Base-by-base conservation (phyloP, 2,329 filamentous ascomycete genomes). In the Talaromyces rugulosus region DNA sequence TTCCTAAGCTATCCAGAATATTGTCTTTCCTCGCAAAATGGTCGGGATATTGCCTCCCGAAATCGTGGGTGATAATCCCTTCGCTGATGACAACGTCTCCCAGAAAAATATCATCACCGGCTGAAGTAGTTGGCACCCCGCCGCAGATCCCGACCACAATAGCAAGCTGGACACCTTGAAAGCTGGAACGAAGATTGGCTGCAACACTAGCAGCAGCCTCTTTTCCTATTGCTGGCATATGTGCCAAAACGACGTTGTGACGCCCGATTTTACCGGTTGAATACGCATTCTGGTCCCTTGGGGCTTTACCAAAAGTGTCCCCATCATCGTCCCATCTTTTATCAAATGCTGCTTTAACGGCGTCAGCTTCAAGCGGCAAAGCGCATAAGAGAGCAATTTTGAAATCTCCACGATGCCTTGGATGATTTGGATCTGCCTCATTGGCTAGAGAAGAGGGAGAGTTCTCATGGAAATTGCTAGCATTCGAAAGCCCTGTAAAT, bases 141-240 rank as follows among this genome's bases (percentile, higher is more conserved):
- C 23, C 23, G 23, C 23, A 23, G 23, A 23, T 23, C 23, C 23
- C 23, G 23, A 23, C 23, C 23, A 23, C 23, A 23, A 23, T 23
- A 23, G 23, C 23, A 23, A 23, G 23, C 23, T 23, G 51, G 28
- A 54, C 27, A 18, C 18, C 27, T 18, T 54, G 56, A 44, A 74
- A 81, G 52, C 75, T 80, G 1, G 63, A 66, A 0, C 70, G 69
- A 12, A 80, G 61, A 23, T 65, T 68, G 0, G 70, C 63, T 0
- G 73, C 65, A 0, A 62, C 72, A 1, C 40, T 61, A 0, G 74
- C 68, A 0, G 70, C 66, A 14, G 40, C 61, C 1, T 47, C 56
- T 47, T 64, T 66, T 11, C 67, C 67, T 60, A 66, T 66, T 9
- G 52, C 51, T 0, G 66, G 61, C 55, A 69, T 62, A 16, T 67